Base-by-base conservation (phyloP, 495 filamentous ascomycete genomes). In the Neurospora sublineolata region DNA sequence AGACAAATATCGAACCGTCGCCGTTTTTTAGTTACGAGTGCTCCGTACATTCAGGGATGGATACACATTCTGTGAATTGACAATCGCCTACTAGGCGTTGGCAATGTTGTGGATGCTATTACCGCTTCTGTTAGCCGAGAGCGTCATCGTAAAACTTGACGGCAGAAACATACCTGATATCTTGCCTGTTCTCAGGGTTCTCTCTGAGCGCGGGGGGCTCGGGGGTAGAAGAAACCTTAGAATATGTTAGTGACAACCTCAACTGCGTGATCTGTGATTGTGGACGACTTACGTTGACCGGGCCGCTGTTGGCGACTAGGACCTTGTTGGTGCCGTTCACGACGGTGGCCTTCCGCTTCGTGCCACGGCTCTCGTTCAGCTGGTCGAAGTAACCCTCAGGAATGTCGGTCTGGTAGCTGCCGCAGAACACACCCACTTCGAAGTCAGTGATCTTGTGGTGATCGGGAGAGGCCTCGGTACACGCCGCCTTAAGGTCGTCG, bases 351-450 rank as follows among this genome's bases (percentile, higher is more conserved):
- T 91, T 93, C 74, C 85, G 85, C 72, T 86, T 90, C 82, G 94
- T 88, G 38, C 93, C 91, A 60, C 93, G 85, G 14, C 94, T 78
- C 60, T 84, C 78, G 80, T 96, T 93, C 6, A 97, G 85, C 76
- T 94, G 93, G 68, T 92, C 87, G 76, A 99, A 96, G 82, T 98
- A 97, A 36, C 86, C 89, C n/a, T 89, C 84, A 1, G 88, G 85
- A 4, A 98, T 92, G 0, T 89, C 90, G 1, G 95, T 99, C 67
- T 93, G 84, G 80, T 98, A 97, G 76, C 87, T 88, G 30, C 96
- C 95, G 74, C 92, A 96, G 85, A 99, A 98, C 18, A 98, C 94
- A 73, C 95, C 94, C n/a, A 97, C 90, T 80, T 98, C 96, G 73
- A 98, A 97, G 37, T 87, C 80, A 39, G 81, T 84, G 39, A 89